These are phyloP conservation scores for Talaromyces verruculosus DNA, from an alignment of 2,329 filamentous ascomycete genomes.

Conservation along the genomic window DNA sequence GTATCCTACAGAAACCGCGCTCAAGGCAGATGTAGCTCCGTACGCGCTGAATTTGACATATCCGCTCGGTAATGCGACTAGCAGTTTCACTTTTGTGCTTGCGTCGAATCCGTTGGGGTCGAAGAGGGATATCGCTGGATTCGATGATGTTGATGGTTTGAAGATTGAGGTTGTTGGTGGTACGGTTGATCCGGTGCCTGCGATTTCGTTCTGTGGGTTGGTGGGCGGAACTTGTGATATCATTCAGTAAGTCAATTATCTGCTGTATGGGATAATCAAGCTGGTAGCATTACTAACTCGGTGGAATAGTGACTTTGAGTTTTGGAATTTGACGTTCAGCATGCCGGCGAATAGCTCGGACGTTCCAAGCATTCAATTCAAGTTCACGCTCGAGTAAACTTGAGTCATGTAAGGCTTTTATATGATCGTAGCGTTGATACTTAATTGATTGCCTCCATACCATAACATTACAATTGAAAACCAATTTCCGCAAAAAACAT, in stretches of 20 bases:
- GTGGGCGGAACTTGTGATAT: conserved; percentile 20
- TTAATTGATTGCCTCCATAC: not conserved
- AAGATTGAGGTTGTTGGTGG: conserved; percentile 23
- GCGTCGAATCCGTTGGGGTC: conserved; percentile 23
- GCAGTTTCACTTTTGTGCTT: conserved; percentile 49
- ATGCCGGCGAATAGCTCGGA: conserved; percentile 18
- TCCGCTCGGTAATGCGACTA: conserved; percentile 51
- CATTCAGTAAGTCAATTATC: conserved; percentile 17
- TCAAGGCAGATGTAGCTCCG: conserved; percentile 46
- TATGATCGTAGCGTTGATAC: not conserved
- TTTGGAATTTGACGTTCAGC: conserved; percentile 21
- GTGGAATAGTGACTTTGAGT: conserved; percentile 11
- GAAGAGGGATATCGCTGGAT: conserved; percentile 18
- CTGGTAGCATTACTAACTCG: no score
- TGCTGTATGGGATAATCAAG: no score
- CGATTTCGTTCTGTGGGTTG: conserved; percentile 19
- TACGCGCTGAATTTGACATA: conserved; percentile 54
- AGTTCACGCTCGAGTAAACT: conserved; percentile 7
- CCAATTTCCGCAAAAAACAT: not conserved
- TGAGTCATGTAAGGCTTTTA: not conserved
- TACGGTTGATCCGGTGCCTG: conserved; percentile 20
- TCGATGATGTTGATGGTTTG: conserved; percentile 24
- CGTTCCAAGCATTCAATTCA: conserved; percentile 18
- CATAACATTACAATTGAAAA: not conserved
- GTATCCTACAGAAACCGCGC: conserved; percentile 43